phyloP scores from a whole-genome alignment of 2,329 filamentous ascomycete genomes.

The Diaporthe capsici region DNA sequence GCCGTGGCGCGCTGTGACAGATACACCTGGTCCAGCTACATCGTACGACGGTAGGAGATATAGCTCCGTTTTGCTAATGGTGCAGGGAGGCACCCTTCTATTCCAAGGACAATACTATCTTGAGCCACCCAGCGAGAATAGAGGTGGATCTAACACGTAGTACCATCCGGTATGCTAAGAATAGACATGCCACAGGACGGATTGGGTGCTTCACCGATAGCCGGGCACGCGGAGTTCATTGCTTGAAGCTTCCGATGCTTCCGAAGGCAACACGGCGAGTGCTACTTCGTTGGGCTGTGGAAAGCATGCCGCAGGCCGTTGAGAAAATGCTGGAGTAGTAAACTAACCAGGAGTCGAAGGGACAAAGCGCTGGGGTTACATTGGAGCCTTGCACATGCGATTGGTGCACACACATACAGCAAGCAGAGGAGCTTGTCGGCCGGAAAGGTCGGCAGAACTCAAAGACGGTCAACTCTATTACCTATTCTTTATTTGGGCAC shows the following conservation, averaged over 20 bases:
- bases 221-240: background rate
- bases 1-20: background rate
- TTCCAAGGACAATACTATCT: background rate
- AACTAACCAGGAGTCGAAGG: background rate
- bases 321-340: background rate
- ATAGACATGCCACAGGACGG: background rate
- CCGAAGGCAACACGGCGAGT: background rate
- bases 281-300: too few species aligned
- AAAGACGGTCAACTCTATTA: background rate
- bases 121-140: too few species aligned
- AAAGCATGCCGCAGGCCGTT: background rate
- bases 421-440: background rate
- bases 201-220: constrained; percentile 4
- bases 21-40: background rate
- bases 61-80: too few species aligned
- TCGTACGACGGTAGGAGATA: background rate
- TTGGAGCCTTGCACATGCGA: background rate
- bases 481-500: background rate
- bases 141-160: background rate
- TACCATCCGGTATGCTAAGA: background rate
- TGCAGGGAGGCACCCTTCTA: background rate
- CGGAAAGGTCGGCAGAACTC: constrained; percentile 11
- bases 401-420: background rate
- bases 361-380: constrained; percentile 3
- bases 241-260: constrained; percentile 7